Conservation (phyloP, 768 basidiomycete genomes). For the Tulasnella sp. region DNA sequence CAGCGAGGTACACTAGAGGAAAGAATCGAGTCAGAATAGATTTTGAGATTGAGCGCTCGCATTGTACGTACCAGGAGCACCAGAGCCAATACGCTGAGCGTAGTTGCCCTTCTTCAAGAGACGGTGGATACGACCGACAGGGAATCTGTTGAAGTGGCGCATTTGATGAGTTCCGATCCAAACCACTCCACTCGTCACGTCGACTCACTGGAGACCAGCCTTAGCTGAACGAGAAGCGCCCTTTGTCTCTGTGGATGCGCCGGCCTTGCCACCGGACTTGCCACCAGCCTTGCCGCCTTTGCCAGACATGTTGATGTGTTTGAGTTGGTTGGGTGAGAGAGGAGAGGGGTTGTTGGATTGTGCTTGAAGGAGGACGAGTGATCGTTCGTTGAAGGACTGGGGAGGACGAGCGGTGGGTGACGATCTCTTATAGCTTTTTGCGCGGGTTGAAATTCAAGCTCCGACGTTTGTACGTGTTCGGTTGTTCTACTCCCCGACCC, state of each 20-base stretch:
- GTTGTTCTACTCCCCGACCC: too few relatives aligned
- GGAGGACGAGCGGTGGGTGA: too few relatives aligned
- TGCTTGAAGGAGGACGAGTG: neutral
- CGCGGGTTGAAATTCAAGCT: too few relatives aligned
- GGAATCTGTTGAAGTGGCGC: constrained; percentile 48
- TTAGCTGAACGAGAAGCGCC: constrained; percentile 37
- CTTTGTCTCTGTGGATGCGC: constrained; percentile 27
- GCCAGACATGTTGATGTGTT: constrained; percentile 19
- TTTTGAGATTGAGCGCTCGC: neutral
- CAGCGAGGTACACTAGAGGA: constrained; percentile 75
- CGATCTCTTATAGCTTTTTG: too few relatives aligned
- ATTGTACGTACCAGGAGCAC: constrained; percentile 48
- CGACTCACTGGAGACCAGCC: constrained; percentile 31
- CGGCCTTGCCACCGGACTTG: constrained; percentile 29
- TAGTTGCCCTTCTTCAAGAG: constrained; percentile 84
- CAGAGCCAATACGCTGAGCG: constrained; percentile 79
- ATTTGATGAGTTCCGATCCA: neutral
- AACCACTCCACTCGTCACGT: neutral
- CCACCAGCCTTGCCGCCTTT: constrained; percentile 26
- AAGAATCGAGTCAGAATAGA: neutral
- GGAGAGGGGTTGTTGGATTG: neutral
- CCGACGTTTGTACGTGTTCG: too few relatives aligned
- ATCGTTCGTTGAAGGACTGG: neutral
- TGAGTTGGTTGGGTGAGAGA: constrained; percentile 9
- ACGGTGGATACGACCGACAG: constrained; percentile 88